phyloP scores from a whole-genome alignment of 2,329 filamentous ascomycete species.

The Cladosporium colombiae region DNA sequence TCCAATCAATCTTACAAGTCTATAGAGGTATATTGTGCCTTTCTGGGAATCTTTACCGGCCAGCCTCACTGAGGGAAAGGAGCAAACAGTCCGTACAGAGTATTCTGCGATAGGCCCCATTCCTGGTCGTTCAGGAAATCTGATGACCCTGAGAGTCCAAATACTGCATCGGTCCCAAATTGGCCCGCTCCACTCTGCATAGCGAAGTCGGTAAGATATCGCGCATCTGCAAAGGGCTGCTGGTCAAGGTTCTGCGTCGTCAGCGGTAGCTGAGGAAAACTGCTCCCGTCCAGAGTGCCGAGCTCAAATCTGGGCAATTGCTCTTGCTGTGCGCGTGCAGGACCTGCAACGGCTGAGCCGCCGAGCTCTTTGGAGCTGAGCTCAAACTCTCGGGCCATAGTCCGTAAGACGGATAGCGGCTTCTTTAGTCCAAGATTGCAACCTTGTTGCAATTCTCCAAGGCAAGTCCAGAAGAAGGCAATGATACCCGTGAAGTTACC shows the following conservation, averaged over 20 bases:
- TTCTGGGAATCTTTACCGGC: neutral
- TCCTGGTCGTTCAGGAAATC: slow-evolving; percentile 2
- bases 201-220: neutral
- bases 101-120: neutral
- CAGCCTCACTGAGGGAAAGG: neutral
- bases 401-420: neutral
- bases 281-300: neutral
- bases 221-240: neutral
- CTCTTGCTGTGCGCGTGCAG: neutral
- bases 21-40: neutral
- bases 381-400: slow-evolving; percentile 1
- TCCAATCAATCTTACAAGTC: neutral
- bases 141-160: neutral
- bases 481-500: neutral
- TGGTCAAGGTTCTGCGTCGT: neutral
- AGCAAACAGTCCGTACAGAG: slow-evolving; percentile 4
- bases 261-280: neutral
- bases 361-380: neutral
- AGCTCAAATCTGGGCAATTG: neutral
- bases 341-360: neutral
- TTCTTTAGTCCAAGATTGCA: slow-evolving; percentile 7
- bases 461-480: slow-evolving; percentile 5
- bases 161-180: neutral
- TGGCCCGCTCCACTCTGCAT: neutral
- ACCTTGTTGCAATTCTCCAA: neutral